phyloP scores from a whole-genome alignment of 2,329 filamentous ascomycete genomes.

The Penicillium sp. region DNA sequence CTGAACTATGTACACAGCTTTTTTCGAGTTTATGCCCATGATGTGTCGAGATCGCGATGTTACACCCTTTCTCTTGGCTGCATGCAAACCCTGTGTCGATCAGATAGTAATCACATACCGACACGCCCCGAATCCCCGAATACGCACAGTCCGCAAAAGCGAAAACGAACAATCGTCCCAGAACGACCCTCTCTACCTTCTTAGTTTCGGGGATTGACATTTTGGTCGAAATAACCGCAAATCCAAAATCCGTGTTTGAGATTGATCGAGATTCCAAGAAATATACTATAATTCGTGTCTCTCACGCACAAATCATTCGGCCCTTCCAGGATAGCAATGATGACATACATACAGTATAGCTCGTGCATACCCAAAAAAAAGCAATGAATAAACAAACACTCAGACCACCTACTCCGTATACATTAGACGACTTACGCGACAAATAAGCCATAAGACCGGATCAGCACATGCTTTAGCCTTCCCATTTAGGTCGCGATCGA shows the following conservation, averaged over 20 bases:
- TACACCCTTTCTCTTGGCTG: slow-evolving; percentile 14
- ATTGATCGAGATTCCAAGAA: not conserved
- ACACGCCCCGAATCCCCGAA: not conserved
- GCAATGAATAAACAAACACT: slow-evolving; percentile 1
- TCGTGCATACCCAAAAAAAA: not conserved
- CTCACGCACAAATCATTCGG: not conserved
- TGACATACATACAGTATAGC: not conserved
- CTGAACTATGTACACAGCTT: no score
- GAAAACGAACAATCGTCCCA: not conserved
- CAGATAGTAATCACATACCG: not conserved
- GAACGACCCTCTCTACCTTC: not conserved
- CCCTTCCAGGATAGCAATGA: not conserved
- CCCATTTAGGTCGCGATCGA: slow-evolving; percentile 18
- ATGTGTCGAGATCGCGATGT: not conserved
- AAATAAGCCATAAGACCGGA: not conserved
- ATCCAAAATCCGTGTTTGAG: not conserved
- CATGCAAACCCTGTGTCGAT: slow-evolving; percentile 21
- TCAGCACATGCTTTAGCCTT: slow-evolving; percentile 4
- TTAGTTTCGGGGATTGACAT: not conserved
- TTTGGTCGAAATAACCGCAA: not conserved
- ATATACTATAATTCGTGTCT: not conserved
- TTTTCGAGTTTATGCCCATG: no score
- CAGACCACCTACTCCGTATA: not conserved
- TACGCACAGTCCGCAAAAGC: not conserved
- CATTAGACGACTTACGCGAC: slow-evolving; percentile 1